Evolutionary conservation across 495 filamentous ascomycete genomes (phyloP).

Genomic region (Filosporella fistucella): DNA sequence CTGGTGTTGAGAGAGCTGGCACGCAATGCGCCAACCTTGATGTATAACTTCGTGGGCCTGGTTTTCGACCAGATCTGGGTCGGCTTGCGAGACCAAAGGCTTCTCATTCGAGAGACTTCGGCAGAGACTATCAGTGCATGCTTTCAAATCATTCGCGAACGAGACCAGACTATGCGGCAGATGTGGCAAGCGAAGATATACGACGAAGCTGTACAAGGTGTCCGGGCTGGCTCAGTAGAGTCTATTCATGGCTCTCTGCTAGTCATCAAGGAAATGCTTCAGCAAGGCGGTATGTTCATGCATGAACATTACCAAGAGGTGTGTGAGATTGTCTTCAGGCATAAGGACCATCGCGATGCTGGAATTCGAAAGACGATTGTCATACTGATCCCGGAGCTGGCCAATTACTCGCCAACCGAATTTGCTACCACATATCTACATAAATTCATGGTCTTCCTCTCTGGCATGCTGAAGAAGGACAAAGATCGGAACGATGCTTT

Average conservation of each 20-base stretch:
- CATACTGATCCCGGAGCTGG: constrained; percentile 84
- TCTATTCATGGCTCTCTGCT: constrained; percentile 87
- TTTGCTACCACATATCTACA: constrained; percentile 82
- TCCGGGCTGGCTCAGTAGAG: constrained; percentile 76
- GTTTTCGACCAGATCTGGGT: constrained; percentile 96
- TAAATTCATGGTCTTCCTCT: constrained; percentile 94
- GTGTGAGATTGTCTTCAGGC: constrained; percentile 83
- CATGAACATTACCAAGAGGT: constrained; percentile 79
- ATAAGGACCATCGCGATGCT: constrained; percentile 86
- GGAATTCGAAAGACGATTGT: constrained; percentile 87
- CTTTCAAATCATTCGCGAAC: constrained; percentile 86
- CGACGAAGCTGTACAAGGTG: constrained; percentile 71
- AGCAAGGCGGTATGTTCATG: constrained; percentile 99
- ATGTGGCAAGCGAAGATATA: constrained; percentile 85
- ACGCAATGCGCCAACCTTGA: constrained; percentile 83
- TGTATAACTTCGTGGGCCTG: constrained; percentile 85
- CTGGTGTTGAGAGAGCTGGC: constrained; percentile 86
- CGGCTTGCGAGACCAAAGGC: constrained; percentile 79
- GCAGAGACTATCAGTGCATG: constrained; percentile 88
- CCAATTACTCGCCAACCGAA: constrained; percentile 82
- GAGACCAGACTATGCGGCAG: constrained; percentile 79
- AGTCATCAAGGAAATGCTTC: constrained; percentile 82
- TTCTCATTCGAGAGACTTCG: constrained; percentile 86
- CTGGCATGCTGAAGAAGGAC: constrained; percentile 91
- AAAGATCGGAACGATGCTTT: constrained; percentile 91